Evolutionary conservation across 768 basidiomycete species (phyloP), one percentile per base, ranked within the genome.

Genomic region (Xanthoconium stramineum): DNA sequence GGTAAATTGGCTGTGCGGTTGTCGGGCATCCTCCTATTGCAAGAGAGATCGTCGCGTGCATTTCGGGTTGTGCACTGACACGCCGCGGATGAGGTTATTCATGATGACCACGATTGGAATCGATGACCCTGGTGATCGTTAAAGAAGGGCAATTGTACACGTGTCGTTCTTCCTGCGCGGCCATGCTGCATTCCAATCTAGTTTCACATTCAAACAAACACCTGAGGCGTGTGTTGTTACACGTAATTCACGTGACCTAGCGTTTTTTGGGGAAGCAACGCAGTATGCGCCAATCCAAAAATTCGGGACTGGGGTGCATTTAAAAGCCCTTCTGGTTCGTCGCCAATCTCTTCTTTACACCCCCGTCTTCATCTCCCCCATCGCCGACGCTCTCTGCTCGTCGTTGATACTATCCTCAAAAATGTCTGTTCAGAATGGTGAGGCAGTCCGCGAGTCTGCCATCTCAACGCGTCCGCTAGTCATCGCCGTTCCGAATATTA

Each of bases 401-500:
- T 61, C 57, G 52, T 40, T 42, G 50, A 42, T 44, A 55, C 37
- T 52, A 36, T 36, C 28, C 19, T 24, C 29, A 47, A 69, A 72
- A 68, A 75, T 75, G 74, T 69, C 72, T 61, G 45, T 59, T 46
- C 65, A 65, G 50, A 66, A 66, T 50, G 73, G 65, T 20, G 68
- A 71, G 47, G 72, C 62, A 57, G 61, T 56, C 59, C 57, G 46
- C n/a, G 68, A 66, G 59, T 48, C 66, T 62, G 61, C 63, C 59
- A 66, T 75, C 51, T 58, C 66, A 57, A 72, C 67, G 56, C 75
- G 75, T 57, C 75, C 74, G 51, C 52, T 75, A 50, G 60, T 70
- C 40, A 66, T 75, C 39, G 60, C 69, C 48, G 55, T 69, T 47
- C 59, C 65, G 57, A 69, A 72, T 38, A 59, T 61, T 63, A 75